A percentile compares a stretch with the other conserved stretches of the same genome.
phyloP scores from a whole-genome alignment of 306 rosid species.

The Lablab purpureus region DNA sequence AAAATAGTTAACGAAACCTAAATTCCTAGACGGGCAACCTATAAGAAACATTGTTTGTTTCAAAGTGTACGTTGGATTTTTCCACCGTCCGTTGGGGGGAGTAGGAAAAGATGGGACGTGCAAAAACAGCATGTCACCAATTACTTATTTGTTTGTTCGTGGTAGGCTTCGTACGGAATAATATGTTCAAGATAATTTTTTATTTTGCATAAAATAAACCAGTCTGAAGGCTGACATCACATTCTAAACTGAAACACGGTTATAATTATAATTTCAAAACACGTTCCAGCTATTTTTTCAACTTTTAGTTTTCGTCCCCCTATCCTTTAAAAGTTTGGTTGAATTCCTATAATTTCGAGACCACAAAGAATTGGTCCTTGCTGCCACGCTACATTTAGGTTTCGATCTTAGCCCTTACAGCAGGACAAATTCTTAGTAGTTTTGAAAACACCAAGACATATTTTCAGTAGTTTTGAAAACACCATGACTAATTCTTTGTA shows the following conservation, averaged over 20 bases:
- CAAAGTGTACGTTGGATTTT: background rate
- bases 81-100: background rate
- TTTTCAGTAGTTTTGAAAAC: background rate
- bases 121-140: background rate
- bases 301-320: background rate
- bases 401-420: background rate
- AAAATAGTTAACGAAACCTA: background rate
- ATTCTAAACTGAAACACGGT: background rate
- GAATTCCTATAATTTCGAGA: background rate
- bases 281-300: background rate
- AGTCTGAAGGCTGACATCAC: background rate
- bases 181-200: background rate
- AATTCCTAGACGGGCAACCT: background rate
- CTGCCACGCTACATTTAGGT: background rate
- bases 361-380: background rate
- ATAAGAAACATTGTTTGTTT: background rate
- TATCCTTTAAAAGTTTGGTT: background rate
- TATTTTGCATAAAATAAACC: background rate
- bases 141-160: conserved; percentile 3
- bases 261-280: background rate
- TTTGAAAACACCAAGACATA: background rate
- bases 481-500: background rate
- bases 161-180: background rate
- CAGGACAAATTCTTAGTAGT: background rate
- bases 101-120: conserved; percentile 17